Conservation (phyloP, 2,329 filamentous ascomycete genomes). For the Furcasterigmium sp. region DNA sequence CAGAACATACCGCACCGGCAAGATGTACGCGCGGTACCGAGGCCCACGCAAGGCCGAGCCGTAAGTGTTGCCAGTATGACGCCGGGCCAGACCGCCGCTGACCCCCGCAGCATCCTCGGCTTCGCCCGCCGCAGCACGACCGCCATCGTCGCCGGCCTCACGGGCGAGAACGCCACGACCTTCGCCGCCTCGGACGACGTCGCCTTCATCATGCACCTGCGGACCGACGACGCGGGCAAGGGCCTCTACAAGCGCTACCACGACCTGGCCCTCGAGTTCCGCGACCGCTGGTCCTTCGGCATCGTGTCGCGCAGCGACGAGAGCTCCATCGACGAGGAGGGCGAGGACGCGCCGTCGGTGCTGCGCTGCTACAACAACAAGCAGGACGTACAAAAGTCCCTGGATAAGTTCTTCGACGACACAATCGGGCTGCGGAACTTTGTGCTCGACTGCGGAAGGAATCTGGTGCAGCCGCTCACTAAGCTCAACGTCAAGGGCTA, state of each 20-base stretch:
- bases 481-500: constrained; percentile 34
- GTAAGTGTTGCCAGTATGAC: constrained; percentile 21
- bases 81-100: too few species aligned
- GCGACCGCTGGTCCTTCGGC: constrained; percentile 37
- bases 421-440: constrained; percentile 28
- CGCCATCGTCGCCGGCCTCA: constrained; percentile 13
- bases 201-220: constrained; percentile 35
- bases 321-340: neutral
- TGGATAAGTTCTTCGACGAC: constrained; percentile 23
- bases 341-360: constrained; percentile 9
- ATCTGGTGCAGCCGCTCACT: constrained; percentile 37
- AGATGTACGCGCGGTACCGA: constrained; percentile 31
- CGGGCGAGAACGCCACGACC: constrained; percentile 3
- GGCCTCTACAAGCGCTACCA: constrained; percentile 23
- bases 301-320: constrained; percentile 7
- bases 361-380: constrained; percentile 35
- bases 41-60: constrained; percentile 31
- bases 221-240: constrained; percentile 16
- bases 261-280: constrained; percentile 26
- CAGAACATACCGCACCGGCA: constrained; percentile 31
- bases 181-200: constrained; percentile 33
- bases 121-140: constrained; percentile 9
- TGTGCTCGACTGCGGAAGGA: constrained; percentile 28
- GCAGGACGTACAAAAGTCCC: constrained; percentile 26
- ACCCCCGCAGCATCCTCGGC: constrained; percentile 3